phyloP scores from a whole-genome alignment of 768 basidiomycete species.

The Lactarius trivialis region DNA sequence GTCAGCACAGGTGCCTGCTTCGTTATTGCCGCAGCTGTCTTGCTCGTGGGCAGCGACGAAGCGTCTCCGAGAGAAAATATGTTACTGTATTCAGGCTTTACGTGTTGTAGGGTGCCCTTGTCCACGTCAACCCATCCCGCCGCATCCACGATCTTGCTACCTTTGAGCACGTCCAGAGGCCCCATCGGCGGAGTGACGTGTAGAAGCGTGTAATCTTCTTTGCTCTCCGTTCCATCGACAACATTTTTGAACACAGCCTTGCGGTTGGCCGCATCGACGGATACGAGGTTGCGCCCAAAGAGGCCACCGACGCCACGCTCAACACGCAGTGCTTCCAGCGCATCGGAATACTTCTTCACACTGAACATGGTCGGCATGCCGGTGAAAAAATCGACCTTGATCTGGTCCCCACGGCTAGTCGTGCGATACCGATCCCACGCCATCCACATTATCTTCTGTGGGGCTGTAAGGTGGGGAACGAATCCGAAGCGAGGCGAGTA shows the following conservation, averaged over 20 bases:
- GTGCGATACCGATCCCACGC: conserved; percentile 75
- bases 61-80: conserved; percentile 92
- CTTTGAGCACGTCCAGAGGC: conserved; percentile 72
- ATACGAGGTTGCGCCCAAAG: conserved; percentile 78
- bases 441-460: conserved; percentile 97
- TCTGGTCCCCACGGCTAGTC: conserved; percentile 50
- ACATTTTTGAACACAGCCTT: conserved; percentile 80
- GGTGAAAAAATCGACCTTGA: conserved; percentile 74
- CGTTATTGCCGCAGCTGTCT: conserved; percentile 92
- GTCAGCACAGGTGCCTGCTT: conserved; percentile 85
- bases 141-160: conserved; percentile 69
- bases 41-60: conserved; percentile 87
- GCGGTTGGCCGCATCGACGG: conserved; percentile 62
- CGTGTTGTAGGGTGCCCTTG: conserved; percentile 72
- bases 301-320: conserved; percentile 73
- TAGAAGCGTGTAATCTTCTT: conserved; percentile 73
- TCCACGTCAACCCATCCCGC: conserved; percentile 90
- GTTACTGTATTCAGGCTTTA: conserved; percentile 72
- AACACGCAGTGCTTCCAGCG: conserved; percentile 67
- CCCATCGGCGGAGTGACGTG: conserved; percentile 94
- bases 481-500: not conserved
- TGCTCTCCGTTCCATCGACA: conserved; percentile 55
- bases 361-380: conserved; percentile 96
- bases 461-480: conserved; percentile 43
- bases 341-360: conserved; percentile 93